Percentiles rank a stretch among this genome's conserved stretches.
Evolutionary conservation across 2,329 filamentous ascomycete species (phyloP).

Genomic region (Phaeosphaeriaceae sp.): DNA sequence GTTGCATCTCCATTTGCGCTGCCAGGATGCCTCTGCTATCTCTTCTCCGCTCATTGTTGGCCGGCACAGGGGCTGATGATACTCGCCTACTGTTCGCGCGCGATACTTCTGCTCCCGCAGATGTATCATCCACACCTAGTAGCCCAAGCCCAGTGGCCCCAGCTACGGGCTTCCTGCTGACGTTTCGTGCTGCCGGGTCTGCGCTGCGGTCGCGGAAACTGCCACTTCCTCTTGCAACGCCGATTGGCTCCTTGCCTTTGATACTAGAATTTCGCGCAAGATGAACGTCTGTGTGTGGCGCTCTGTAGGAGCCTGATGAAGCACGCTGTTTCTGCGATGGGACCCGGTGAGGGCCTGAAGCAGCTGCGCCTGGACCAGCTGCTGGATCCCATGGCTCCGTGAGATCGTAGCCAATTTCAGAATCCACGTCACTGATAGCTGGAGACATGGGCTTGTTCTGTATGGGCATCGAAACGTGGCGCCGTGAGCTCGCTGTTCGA

Average conservation of each 20-base stretch:
- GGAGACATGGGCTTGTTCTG: constrained; percentile 29
- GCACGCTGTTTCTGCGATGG: constrained; percentile 32
- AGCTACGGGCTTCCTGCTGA: constrained; percentile 31
- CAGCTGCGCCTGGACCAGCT: constrained; percentile 20
- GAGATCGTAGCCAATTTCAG: constrained; percentile 41
- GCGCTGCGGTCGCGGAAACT: constrained; percentile 42
- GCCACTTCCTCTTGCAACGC: constrained; percentile 28
- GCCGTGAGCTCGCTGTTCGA: constrained; percentile 28
- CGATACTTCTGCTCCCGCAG: constrained; percentile 34
- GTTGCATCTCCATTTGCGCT: constrained; percentile 49
- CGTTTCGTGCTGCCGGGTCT: constrained; percentile 21
- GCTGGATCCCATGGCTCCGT: constrained; percentile 46
- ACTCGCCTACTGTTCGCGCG: constrained; percentile 44
- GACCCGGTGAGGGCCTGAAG: constrained; percentile 22
- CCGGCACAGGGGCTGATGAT: constrained; percentile 27
- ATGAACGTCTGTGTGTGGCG: constrained; percentile 22
- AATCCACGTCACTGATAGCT: constrained; percentile 34
- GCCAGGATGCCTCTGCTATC: constrained; percentile 44
- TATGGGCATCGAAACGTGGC: constrained; percentile 44
- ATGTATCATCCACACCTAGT: constrained; percentile 37
- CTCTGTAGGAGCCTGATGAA: constrained; percentile 14
- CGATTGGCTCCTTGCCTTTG: constrained; percentile 44
- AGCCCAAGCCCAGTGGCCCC: constrained; percentile 40
- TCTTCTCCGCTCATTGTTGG: constrained; percentile 24
- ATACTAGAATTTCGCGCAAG: constrained; percentile 31